Base-by-base conservation (phyloP, 2,329 filamentous ascomycete species). In the Echinosphaeria canescens region DNA sequence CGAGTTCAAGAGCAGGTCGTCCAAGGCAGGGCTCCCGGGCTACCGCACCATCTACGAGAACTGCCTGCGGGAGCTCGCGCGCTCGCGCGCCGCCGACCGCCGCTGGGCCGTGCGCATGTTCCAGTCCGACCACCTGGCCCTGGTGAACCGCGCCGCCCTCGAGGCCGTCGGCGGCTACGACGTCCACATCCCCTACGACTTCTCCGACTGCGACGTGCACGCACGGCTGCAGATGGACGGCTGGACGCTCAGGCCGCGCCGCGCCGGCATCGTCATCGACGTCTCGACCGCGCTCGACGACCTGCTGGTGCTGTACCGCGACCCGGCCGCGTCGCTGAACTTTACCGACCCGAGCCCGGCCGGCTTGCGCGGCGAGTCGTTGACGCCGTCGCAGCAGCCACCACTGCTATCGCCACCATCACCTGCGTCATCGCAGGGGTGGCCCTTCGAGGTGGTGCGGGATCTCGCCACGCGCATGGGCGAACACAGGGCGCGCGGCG, bases 121-220 rank as follows among this genome's bases (percentile, higher is more conserved):
- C 23, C 40, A 43, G 30, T 47, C 59, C 38, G 57, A 62, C 33
- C 50, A 51, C 27, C 38, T 62, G 5, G 49, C 54, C 0, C 39
- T 61, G 10, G 53, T 63, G 13, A 62, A 63, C 33, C 23, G 5
- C 7, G 5, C 12, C 9, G 14, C n/a, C 12, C 13, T 56, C 36
- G 50, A 56, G 32, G 49, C 53, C 24, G 49, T 66, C 6, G 51
- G 62, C 13, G 59, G 51, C 1, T 70, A 62, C 59, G 64, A 70
- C 36, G 56, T 56, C 1, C 42, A 59, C 30, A 66, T 71, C 22
- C 59, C 62, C 0, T 69, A 58, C 36, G 68, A 68, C 38, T 50
- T 55, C 31, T 62, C 55, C 18, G 62, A 69, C 36, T 68, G 60
- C 41, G 62, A 66, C 37, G 54, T 60, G 47, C 57, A 64, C 35